Evolutionary conservation across 2,329 filamentous ascomycete species (phyloP), one percentile per base, ranked within the genome.

Genomic region (Triangularia setosa): DNA sequence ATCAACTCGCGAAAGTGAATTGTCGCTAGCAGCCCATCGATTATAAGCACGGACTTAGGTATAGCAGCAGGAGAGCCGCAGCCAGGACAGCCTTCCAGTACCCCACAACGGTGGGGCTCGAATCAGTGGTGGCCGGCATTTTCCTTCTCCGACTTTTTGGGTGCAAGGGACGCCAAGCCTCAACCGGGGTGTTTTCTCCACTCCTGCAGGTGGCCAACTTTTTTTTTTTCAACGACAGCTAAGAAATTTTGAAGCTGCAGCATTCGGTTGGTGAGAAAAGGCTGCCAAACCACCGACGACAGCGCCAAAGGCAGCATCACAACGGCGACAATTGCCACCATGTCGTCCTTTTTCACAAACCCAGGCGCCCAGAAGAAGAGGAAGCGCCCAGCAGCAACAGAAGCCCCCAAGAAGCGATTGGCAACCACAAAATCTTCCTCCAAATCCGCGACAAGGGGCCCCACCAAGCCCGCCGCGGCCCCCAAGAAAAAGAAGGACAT

Each of bases 331-430:
- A 69, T 66, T 63, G 68, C 64, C 63, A 80, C 69, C 70, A 96
- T 96, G 93, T 96, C 94, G 73, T 97, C 93, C 44, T 99, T 98
- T 79, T 99, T 99, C 79, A 97, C 93, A 60, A 82, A 90, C 44
- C 93, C 95, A 5, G 90, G 90, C 48, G 90, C 90, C 59, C 90
- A 94, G 74, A 92, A 91, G 80, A 98, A 98, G 84, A 85, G 95
- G 72, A 98, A 98, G 83, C 85, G 93, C 66, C 73, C 81, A 6
- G 77, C 80, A 63, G 82, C 83, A 25, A 74, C 80, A 16, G 83
- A 87, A 59, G 77, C 77, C 5, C 83, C 86, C 1, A 87, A 87
- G 76, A 90, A 88, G 73, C 81, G 85, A 75, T 72, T 83, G 66
- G 83, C 83, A 69, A 79, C 80, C 60, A 75, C 82, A 28, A 82